Percentiles rank a stretch among this genome's conserved stretches.
Conservation (phyloP, 495 filamentous ascomycete species). For the Aspergillus wentii region DNA sequence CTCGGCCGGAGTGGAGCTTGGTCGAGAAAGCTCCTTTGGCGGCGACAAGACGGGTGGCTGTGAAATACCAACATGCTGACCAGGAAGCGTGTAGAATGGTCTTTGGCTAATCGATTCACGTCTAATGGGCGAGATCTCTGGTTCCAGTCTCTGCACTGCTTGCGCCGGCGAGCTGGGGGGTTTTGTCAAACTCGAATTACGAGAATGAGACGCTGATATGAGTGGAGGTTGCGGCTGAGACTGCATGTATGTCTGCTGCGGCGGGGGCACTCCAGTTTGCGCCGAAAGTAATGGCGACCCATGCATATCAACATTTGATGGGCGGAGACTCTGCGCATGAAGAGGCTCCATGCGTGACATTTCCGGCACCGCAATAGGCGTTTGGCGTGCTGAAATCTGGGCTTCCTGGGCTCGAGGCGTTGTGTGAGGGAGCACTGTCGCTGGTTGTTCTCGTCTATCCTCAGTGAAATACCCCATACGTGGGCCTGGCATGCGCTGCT, state of each 20-base stretch:
- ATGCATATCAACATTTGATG: slow-evolving; percentile 17
- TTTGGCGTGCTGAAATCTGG: slow-evolving; percentile 26
- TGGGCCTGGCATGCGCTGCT: slow-evolving; percentile 32
- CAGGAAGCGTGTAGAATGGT: slow-evolving; percentile 23
- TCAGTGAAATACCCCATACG: slow-evolving; percentile 40
- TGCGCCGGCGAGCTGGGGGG: slow-evolving; percentile 35
- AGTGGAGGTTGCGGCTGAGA: slow-evolving; percentile 23
- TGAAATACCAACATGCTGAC: slow-evolving; percentile 20
- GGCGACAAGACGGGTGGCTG: slow-evolving; percentile 37
- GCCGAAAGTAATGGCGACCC: slow-evolving; percentile 15
- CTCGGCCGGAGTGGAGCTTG: slow-evolving; percentile 32
- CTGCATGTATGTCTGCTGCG: slow-evolving; percentile 25
- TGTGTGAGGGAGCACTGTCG: slow-evolving; percentile 22
- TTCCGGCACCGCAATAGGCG: slow-evolving; percentile 23
- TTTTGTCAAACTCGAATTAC: slow-evolving; percentile 34
- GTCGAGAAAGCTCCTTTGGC: slow-evolving; percentile 33
- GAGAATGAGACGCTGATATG: slow-evolving; percentile 31
- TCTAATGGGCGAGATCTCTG: slow-evolving; percentile 33
- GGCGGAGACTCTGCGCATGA: slow-evolving; percentile 20
- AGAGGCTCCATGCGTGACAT: slow-evolving; percentile 35
- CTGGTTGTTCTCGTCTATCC: slow-evolving; percentile 37
- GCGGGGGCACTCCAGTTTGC: slow-evolving; percentile 6
- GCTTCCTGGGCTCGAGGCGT: slow-evolving; percentile 26
- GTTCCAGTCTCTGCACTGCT: slow-evolving; percentile 24
- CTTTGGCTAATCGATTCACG: slow-evolving; percentile 34